phyloP scores from a whole-genome alignment of 768 basidiomycete genomes.

The Lentinus tigrinus region DNA sequence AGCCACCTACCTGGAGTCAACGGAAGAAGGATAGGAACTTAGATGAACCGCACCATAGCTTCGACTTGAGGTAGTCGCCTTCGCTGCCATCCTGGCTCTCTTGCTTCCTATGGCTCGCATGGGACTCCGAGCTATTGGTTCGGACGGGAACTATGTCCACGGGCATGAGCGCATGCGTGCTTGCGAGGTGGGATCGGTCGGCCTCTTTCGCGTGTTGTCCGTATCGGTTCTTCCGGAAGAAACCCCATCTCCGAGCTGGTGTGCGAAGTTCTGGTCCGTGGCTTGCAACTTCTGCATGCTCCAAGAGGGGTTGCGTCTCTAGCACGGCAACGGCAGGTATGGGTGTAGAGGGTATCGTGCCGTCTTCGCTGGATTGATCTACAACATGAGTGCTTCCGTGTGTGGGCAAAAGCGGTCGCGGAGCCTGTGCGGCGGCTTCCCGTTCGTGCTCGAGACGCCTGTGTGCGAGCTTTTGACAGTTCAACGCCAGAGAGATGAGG shows the following conservation, averaged over 20 bases:
- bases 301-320: slow-evolving; percentile 21
- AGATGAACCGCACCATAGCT: slow-evolving; percentile 61
- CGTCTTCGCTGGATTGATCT: background rate
- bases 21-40: background rate
- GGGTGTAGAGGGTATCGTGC: background rate
- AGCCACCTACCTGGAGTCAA: slow-evolving; percentile 62
- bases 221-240: slow-evolving; percentile 8
- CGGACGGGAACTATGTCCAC: slow-evolving; percentile 14
- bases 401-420: slow-evolving; percentile 1
- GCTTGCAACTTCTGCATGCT: background rate
- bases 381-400: background rate
- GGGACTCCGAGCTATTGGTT: background rate
- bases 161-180: slow-evolving; percentile 19
- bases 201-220: slow-evolving; percentile 4
- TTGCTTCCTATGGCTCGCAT: background rate
- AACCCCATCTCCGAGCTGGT: slow-evolving; percentile 8
- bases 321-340: slow-evolving; percentile 7
- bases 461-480: slow-evolving; percentile 92
- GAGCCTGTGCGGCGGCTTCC: slow-evolving; percentile 5
- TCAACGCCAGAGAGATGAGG: slow-evolving; percentile 87
- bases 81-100: slow-evolving; percentile 46
- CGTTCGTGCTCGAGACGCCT: slow-evolving; percentile 52
- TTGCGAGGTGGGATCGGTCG: slow-evolving; percentile 15
- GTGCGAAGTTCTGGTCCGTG: background rate
- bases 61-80: slow-evolving; percentile 78